Conservation (phyloP, 805 yeast genomes). For the Candida jianshihensis region DNA sequence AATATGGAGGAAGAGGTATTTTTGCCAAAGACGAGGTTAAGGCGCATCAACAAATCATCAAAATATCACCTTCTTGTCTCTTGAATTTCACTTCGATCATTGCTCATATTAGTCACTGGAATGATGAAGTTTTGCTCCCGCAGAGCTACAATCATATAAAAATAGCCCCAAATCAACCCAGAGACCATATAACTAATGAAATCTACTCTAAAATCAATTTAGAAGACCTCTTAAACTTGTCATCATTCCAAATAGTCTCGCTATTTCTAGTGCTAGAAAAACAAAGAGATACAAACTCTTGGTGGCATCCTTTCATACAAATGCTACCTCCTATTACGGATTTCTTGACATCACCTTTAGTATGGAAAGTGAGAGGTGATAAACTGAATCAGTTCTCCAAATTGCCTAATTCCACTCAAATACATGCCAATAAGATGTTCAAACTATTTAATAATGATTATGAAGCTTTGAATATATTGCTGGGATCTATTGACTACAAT, state of each 20-base stretch:
- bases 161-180: constrained; percentile 15
- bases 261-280: constrained; percentile 43
- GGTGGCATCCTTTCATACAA: constrained; percentile 64
- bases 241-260: constrained; percentile 55
- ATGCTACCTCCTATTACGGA: constrained; percentile 55
- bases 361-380: constrained; percentile 43
- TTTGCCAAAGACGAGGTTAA: constrained; percentile 33
- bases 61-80: constrained; percentile 51
- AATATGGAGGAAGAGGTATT: constrained; percentile 59
- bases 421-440: constrained; percentile 35
- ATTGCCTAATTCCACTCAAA: constrained; percentile 38
- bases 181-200: constrained; percentile 9
- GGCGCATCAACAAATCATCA: constrained; percentile 39
- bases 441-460: constrained; percentile 41
- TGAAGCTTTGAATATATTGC: constrained; percentile 23
- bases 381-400: constrained; percentile 22
- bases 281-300: constrained; percentile 33
- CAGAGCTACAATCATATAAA: constrained; percentile 6
- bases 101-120: constrained; percentile 33
- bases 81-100: constrained; percentile 51
- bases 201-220: constrained; percentile 11
- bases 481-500: constrained; percentile 3
- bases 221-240: constrained; percentile 33
- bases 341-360: constrained; percentile 50
- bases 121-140: constrained; percentile 13